Evolutionary conservation across 192 early-diverging fungal genomes (phyloP), one percentile per base, ranked within the genome.

Genomic region (Lunasporangiospora selenospora): DNA sequence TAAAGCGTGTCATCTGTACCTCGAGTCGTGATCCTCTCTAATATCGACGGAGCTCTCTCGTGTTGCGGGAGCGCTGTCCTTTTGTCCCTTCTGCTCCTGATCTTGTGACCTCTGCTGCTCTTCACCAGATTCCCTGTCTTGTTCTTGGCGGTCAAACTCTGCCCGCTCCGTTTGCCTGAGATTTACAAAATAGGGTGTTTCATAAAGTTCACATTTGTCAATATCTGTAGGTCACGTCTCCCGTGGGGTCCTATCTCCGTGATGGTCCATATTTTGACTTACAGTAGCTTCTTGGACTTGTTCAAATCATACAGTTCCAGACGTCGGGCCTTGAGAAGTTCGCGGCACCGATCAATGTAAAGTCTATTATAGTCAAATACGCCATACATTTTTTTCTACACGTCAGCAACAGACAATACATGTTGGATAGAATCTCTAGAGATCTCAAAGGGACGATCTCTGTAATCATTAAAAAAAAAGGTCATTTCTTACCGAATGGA

Each of bases 251-350:
- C n/a, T n/a, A n/a, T n/a, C n/a, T n/a, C n/a, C n/a, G n/a, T n/a
- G n/a, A n/a, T n/a, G n/a, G n/a, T 38, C 8, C 26, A 12, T n/a
- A 49, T 10, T 19, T 61, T 38, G 33, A 83, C 85, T 66, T 82
- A 87, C 83, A 89, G 54, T 19, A 85, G 81, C 58, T 86, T 88
- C 46, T 78, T 64, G 52, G 92, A 90, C 55, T 82, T 80, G 18
- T 80, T 81, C 26, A 92, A 43, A 36, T 95, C 92, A 13, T 91
- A 70, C 42, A 87, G 85, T 70, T 94, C 87, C 58, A 90, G 90
- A 42, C 87, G 83, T 43, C 93, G 76, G 42, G 89, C 92, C 0
- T 82, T 83, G 21, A 84, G 75, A 9, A 88, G 64, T 41, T 95
- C 91, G 4, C 88, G 75, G 34, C 87, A 89, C 44, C 88, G 79